Evolutionary conservation across 2,329 filamentous ascomycete species (phyloP), one percentile per base, ranked within the genome.

Genomic region (Aspergillus tubingensis): DNA sequence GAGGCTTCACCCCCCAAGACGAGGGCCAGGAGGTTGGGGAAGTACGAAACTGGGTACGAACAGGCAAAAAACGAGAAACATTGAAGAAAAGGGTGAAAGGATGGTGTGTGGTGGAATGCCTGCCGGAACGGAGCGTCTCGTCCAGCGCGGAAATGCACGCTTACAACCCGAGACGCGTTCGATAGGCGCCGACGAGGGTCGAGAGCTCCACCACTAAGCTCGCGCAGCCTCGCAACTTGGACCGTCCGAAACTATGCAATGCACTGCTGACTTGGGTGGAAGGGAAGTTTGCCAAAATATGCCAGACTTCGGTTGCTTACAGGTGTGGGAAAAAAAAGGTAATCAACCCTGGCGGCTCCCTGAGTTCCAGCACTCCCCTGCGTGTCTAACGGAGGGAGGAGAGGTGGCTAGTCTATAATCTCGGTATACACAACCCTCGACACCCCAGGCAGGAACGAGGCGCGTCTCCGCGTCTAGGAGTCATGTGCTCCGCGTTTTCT

Each of bases 71-170:
- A 66, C 61, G 65, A 68, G 65, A 63, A 62, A 57, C 60, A 67
- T 59, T 62, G 43, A 57, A 61, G 65, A 67, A 68, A 70, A 67
- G 60, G 63, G 62, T 61, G 65, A 65, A 57, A 65, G 58, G 60
- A 59, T 57, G 60, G 64, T 70, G 70, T 69, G 72, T 69, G 68
- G 71, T 73, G 71, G 72, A 74, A 74, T 74, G 71, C 62, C 65
- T 63, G 57, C 65, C 71, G 69, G 69, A 70, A 65, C 69, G 70
- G 69, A 70, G 68, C 63, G 72, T 72, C 70, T 73, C 61, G 67
- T 71, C 70, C 71, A 72, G 67, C 72, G 73, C 72, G 73, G 72
- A 74, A 74, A 74, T 73, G 73, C 73, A 75, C 73, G 73, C 72
- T 74, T 75, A 71, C 72, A 74, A 61, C 58, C 72, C 68, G 71